Conservation (phyloP, 108 stramenopile genomes). For the Cyclotella kingstonii region DNA sequence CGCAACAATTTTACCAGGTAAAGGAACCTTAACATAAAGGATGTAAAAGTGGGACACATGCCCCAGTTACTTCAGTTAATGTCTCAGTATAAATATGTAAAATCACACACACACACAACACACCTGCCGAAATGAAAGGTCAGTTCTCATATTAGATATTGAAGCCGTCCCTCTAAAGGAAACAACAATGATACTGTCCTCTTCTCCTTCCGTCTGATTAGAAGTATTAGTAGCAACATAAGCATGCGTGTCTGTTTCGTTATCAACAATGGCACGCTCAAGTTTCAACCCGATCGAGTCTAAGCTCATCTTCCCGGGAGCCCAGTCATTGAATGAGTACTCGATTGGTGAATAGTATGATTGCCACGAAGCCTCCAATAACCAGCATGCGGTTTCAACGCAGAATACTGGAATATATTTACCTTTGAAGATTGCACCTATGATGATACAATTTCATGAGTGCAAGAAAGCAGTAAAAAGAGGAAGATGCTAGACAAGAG, state of each 20-base stretch:
- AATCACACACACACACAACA: background rate
- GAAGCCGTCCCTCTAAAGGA: conserved; percentile 89
- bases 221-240: conserved; percentile 67
- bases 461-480: background rate
- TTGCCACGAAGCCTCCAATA: conserved; percentile 90
- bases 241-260: conserved; percentile 69
- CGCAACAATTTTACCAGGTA: conserved; percentile 61
- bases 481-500: background rate
- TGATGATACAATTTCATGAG: conserved; percentile 1
- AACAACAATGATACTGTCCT: conserved; percentile 84
- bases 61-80: background rate
- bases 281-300: conserved; percentile 69
- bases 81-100: background rate
- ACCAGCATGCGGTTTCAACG: conserved; percentile 83
- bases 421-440: conserved; percentile 48
- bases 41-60: background rate
- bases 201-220: conserved; percentile 77
- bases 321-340: conserved; percentile 44
- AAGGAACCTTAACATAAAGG: conserved; percentile 41
- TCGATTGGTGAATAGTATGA: conserved; percentile 80
- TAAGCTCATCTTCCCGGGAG: conserved; percentile 70
- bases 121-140: conserved; percentile 69
- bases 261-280: conserved; percentile 69
- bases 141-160: conserved; percentile 73
- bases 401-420: conserved; percentile 84